Conservation (phyloP, 345 rosid species). For the Nephelium lappaceum region DNA sequence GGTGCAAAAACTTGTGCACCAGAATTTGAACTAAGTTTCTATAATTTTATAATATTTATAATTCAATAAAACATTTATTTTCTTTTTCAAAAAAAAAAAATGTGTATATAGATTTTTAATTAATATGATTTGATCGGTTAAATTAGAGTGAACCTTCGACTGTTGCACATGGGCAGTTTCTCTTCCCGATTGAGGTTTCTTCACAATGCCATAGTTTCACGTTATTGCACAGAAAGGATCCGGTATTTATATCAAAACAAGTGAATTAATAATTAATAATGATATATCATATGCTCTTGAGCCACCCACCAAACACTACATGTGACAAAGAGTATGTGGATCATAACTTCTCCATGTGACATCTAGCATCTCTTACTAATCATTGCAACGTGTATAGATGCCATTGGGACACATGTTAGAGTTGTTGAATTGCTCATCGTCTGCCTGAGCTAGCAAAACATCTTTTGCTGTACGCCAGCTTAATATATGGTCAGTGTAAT, state of each 20-base stretch:
- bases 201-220: no score
- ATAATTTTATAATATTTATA: neutral
- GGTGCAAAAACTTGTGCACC: neutral
- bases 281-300: neutral
- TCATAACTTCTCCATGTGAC: constrained; percentile 24
- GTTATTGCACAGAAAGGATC: neutral
- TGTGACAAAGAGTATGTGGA: constrained; percentile 13
- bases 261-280: neutral
- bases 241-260: no score
- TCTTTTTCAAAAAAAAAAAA: no score
- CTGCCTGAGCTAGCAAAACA: neutral
- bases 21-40: neutral
- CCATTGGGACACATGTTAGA: neutral
- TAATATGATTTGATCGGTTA: neutral
- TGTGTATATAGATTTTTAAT: no score
- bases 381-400: constrained; percentile 5
- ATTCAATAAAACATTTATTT: no score
- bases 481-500: no score
- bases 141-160: neutral
- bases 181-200: neutral
- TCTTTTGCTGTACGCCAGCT: no score
- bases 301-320: neutral
- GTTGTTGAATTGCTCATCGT: neutral
- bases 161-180: neutral
- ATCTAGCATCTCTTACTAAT: constrained; percentile 10